These are phyloP conservation scores for Simplicillium sp. DNA, from an alignment of 2,329 filamentous ascomycete genomes.

Conservation along the genomic window DNA sequence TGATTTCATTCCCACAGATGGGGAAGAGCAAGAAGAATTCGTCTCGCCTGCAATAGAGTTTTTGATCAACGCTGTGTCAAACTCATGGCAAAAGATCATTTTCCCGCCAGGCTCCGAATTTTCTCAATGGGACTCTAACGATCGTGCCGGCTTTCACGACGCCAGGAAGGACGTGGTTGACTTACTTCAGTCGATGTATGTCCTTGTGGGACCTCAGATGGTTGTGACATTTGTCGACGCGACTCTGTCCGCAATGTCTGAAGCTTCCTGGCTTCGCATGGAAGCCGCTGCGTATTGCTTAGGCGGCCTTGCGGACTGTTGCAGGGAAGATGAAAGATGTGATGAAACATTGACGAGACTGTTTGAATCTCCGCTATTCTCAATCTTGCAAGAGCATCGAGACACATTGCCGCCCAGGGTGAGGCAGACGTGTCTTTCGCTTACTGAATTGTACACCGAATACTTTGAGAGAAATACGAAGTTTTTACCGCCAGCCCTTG, in stretches of 20 bases:
- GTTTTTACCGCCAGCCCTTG: conserved; percentile 60
- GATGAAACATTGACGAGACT: conserved; percentile 51
- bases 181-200: conserved; percentile 62
- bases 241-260: conserved; percentile 38
- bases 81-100: conserved; percentile 59
- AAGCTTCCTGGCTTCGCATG: conserved; percentile 46
- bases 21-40: background rate
- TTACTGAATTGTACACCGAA: conserved; percentile 64
- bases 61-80: conserved; percentile 54
- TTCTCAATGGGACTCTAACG: conserved; percentile 59
- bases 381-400: conserved; percentile 39
- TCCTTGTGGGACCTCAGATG: conserved; percentile 46
- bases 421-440: conserved; percentile 57
- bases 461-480: conserved; percentile 65
- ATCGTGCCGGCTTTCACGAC: conserved; percentile 57
- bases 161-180: conserved; percentile 74
- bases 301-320: conserved; percentile 56
- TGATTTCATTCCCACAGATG: conserved; percentile 23
- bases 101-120: conserved; percentile 52
- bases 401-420: conserved; percentile 50
- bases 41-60: conserved; percentile 1
- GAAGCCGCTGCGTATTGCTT: conserved; percentile 56
- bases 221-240: conserved; percentile 47
- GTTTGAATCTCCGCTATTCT: conserved; percentile 51
- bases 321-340: conserved; percentile 45